A percentile compares a stretch with the other conserved stretches of the same genome.
phyloP scores from a whole-genome alignment of 164 flowering plant species.

The Chloranthus sessilifolius region DNA sequence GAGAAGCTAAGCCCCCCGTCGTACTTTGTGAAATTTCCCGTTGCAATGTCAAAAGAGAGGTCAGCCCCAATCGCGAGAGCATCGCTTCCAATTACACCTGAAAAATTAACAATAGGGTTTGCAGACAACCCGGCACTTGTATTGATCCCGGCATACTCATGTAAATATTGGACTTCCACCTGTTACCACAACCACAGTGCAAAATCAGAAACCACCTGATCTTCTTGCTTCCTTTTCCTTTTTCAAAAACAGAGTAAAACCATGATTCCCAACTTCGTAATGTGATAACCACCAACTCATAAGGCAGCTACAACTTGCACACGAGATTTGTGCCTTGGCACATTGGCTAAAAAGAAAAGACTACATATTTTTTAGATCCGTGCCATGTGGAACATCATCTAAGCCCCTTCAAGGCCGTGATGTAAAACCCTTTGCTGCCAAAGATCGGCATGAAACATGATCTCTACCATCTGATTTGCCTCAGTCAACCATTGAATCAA shows the following conservation, averaged over 20 bases:
- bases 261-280: too few species aligned
- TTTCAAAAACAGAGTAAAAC: too few species aligned
- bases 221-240: too few species aligned
- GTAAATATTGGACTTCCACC: conserved; percentile 36
- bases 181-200: conserved; percentile 15
- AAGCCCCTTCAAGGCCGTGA: too few species aligned
- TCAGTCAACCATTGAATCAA: too few species aligned
- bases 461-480: too few species aligned
- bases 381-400: too few species aligned
- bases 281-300: not conserved
- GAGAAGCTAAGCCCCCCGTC: conserved; percentile 48
- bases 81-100: conserved; percentile 50
- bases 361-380: too few species aligned
- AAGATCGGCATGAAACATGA: too few species aligned
- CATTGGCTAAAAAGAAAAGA: too few species aligned
- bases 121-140: conserved; percentile 55
- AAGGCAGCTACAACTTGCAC: not conserved
- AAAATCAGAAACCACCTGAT: not conserved
- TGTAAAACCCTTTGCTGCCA: too few species aligned
- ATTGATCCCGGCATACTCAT: conserved; percentile 32
- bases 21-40: conserved; percentile 38
- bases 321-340: too few species aligned
- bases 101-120: conserved; percentile 56
- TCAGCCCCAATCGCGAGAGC: conserved; percentile 40
- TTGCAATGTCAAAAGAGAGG: conserved; percentile 46